Conservation (phyloP, 2,329 filamentous ascomycete genomes). For the Fusarium xylarioides region DNA sequence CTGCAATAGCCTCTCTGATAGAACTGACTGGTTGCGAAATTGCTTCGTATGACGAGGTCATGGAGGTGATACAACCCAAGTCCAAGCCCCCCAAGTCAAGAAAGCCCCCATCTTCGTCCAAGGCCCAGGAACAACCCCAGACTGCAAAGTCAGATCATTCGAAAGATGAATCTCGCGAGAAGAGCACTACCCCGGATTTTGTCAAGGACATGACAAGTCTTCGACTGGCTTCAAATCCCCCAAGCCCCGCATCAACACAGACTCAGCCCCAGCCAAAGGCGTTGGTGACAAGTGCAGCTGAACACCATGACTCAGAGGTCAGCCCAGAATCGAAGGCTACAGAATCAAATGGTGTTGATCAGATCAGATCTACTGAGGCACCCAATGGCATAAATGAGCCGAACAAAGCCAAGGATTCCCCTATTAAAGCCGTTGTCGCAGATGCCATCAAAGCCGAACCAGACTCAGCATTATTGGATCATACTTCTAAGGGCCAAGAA, state of each 20-base stretch:
- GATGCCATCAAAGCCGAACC: neutral
- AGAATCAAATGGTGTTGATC: constrained; percentile 19
- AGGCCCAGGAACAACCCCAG: constrained; percentile 16
- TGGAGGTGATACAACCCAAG: constrained; percentile 46
- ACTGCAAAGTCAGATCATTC: neutral
- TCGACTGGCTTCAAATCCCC: constrained; percentile 42
- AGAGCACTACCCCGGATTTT: constrained; percentile 44
- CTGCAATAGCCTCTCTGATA: constrained; percentile 75
- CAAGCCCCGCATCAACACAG: constrained; percentile 27
- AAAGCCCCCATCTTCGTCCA: constrained; percentile 7
- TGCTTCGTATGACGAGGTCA: constrained; percentile 67
- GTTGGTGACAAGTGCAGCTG: constrained; percentile 28
- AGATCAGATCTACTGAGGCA: neutral
- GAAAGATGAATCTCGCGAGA: constrained; percentile 27
- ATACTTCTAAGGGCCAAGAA: neutral
- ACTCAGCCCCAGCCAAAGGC: constrained; percentile 37
- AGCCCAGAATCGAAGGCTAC: constrained; percentile 23
- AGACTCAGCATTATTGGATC: neutral
- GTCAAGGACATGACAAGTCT: constrained; percentile 46
- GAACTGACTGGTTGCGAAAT: constrained; percentile 79
- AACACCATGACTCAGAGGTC: constrained; percentile 19
- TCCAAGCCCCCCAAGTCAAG: constrained; percentile 19
- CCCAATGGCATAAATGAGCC: neutral
- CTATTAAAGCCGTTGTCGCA: constrained; percentile 16
- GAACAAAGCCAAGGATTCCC: neutral